Percentiles rank a stretch among this genome's conserved stretches.
Evolutionary conservation across 176 grass and related monocot species (phyloP).

Genomic region (Cenchrus purpureus): DNA sequence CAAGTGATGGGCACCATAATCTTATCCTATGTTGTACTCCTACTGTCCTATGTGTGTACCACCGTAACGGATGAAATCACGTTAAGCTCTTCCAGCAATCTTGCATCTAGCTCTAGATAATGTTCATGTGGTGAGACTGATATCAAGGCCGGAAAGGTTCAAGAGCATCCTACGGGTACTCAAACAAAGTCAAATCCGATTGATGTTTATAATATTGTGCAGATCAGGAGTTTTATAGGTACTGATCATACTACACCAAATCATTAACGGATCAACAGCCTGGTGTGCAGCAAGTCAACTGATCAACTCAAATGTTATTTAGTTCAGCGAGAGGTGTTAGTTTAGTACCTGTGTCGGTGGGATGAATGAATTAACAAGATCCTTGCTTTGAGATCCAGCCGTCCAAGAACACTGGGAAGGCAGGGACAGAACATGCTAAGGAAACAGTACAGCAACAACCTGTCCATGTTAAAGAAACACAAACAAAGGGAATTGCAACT

Average conservation of each 20-base stretch:
- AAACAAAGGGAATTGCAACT: conserved; percentile 20
- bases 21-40: conserved; percentile 58
- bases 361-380: conserved; percentile 36
- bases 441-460: conserved; percentile 43
- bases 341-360: conserved; percentile 58
- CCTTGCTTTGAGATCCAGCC: conserved; percentile 41
- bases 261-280: conserved; percentile 43
- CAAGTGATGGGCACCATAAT: conserved; percentile 44
- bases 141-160: conserved; percentile 19
- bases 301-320: conserved; percentile 29
- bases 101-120: conserved; percentile 35
- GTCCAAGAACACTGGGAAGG: conserved; percentile 56
- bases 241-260: conserved; percentile 29
- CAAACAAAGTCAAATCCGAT: conserved; percentile 4
- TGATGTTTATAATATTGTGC: conserved; percentile 16
- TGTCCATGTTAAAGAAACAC: conserved; percentile 34
- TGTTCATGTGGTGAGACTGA: conserved; percentile 19
- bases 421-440: conserved; percentile 47
- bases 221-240: conserved; percentile 28
- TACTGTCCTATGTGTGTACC: conserved; percentile 36
- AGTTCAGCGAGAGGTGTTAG: conserved; percentile 32
- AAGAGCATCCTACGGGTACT: background rate
- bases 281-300: conserved; percentile 47
- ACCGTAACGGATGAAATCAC: conserved; percentile 6
- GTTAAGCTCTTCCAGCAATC: conserved; percentile 15